phyloP scores from a whole-genome alignment of 768 basidiomycete genomes.

The Coprinellus aureogranulatus region DNA sequence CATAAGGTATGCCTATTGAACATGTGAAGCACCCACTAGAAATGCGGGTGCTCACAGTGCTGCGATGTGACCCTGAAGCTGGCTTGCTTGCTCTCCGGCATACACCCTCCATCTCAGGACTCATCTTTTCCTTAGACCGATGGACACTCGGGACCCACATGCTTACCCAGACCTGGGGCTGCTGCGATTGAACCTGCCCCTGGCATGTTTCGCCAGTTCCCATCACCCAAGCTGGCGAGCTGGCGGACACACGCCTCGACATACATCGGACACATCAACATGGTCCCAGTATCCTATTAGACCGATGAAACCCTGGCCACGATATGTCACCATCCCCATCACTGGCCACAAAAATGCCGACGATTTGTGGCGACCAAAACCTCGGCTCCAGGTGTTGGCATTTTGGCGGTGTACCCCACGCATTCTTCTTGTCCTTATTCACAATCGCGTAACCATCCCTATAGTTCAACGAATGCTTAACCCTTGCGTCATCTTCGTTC shows the following conservation, averaged over 20 bases:
- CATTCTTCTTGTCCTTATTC: slow-evolving; percentile 50
- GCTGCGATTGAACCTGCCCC: too few relatives aligned
- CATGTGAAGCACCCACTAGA: too few relatives aligned
- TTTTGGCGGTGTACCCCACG: slow-evolving; percentile 57
- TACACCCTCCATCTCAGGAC: too few relatives aligned
- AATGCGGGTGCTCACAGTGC: too few relatives aligned
- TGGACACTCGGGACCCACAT: too few relatives aligned
- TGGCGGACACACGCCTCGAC: not conserved
- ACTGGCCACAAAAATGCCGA: slow-evolving; percentile 26
- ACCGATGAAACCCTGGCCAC: slow-evolving; percentile 38
- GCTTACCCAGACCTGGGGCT: too few relatives aligned
- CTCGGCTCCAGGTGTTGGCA: slow-evolving; percentile 63
- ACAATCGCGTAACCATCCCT: slow-evolving; percentile 58
- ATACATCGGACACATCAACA: not conserved
- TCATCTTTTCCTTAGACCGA: too few relatives aligned
- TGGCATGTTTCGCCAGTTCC: too few relatives aligned
- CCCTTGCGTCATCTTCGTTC: slow-evolving; percentile 49
- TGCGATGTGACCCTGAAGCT: too few relatives aligned
- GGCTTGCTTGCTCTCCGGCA: too few relatives aligned
- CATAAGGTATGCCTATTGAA: too few relatives aligned
- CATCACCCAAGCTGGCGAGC: too few relatives aligned
- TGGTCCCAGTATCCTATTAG: slow-evolving; percentile 15
- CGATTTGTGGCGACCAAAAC: slow-evolving; percentile 50
- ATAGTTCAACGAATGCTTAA: slow-evolving; percentile 53
- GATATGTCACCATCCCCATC: slow-evolving; percentile 31